Evolutionary conservation across 2,329 filamentous ascomycete genomes (phyloP).

Genomic region (Fusarium sambucinum): DNA sequence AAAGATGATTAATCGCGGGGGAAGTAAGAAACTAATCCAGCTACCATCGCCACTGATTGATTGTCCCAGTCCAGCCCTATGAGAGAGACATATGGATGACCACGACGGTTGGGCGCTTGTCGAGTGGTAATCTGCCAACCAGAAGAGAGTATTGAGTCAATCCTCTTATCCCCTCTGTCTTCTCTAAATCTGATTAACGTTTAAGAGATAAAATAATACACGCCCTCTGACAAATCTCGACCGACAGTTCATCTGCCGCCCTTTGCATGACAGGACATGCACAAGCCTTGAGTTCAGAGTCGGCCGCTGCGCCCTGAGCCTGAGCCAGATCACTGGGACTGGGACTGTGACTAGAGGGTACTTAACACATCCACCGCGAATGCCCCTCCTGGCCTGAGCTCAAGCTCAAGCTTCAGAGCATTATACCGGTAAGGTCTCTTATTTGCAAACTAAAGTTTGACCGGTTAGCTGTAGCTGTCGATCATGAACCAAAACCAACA

Average conservation of each 20-base stretch:
- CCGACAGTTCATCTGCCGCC: constrained; percentile 21
- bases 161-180: constrained; percentile 11
- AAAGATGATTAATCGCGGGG: constrained; percentile 13
- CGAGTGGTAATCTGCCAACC: constrained; percentile 25
- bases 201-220: not conserved
- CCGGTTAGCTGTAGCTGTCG: constrained; percentile 19
- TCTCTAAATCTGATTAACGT: not conserved
- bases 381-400: not conserved
- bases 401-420: constrained; percentile 18
- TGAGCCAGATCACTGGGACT: constrained; percentile 43
- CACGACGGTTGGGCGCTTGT: constrained; percentile 26
- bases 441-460: constrained; percentile 8
- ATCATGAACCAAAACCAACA: constrained; percentile 16
- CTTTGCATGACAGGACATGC: constrained; percentile 26
- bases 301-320: constrained; percentile 41
- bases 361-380: not conserved
- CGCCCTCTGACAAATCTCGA: constrained; percentile 23
- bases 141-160: constrained; percentile 2
- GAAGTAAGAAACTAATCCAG: constrained; percentile 5
- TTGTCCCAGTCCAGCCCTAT: constrained; percentile 29
- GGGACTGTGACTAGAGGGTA: not conserved
- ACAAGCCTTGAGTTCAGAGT: not conserved
- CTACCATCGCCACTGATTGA: not conserved
- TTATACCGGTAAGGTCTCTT: not conserved
- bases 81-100: constrained; percentile 4